A percentile compares a stretch with the other conserved stretches of the same genome.
Evolutionary conservation across 78 protist genomes (phyloP).

Genomic region (Dictyostelium brefeldianum): DNA sequence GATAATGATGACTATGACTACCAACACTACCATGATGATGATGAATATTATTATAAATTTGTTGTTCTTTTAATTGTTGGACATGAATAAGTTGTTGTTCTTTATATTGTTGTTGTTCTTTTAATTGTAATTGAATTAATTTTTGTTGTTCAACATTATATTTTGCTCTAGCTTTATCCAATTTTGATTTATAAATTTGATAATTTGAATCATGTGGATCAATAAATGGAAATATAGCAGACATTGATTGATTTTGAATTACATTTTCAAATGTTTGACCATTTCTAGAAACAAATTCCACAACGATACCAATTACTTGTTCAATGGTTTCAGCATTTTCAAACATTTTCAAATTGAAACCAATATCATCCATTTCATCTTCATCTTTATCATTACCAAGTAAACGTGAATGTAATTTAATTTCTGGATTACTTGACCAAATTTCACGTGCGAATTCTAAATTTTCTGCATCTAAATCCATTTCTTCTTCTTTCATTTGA

Average conservation of each 20-base stretch:
- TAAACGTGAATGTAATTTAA: constrained; percentile 44
- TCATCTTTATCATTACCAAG: background rate
- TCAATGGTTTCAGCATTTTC: constrained; percentile 44
- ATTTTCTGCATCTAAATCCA: constrained; percentile 72
- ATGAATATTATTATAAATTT: background rate
- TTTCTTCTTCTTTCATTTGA: constrained; percentile 20
- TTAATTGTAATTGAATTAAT: constrained; percentile 8
- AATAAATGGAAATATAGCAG: constrained; percentile 31
- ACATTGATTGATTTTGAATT: constrained; percentile 44
- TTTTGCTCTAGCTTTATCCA: constrained; percentile 19
- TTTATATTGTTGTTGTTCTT: constrained; percentile 22
- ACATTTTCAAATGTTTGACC: constrained; percentile 57
- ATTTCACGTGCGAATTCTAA: constrained; percentile 69
- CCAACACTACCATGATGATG: background rate
- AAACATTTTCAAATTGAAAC: constrained; percentile 30
- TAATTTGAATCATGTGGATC: constrained; percentile 12
- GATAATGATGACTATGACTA: background rate
- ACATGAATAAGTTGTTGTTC: constrained; percentile 24
- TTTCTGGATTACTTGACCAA: constrained; percentile 67
- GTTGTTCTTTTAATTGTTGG: constrained; percentile 15
- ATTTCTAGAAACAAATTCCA: constrained; percentile 73
- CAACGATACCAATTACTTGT: constrained; percentile 59
- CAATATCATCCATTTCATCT: constrained; percentile 20
- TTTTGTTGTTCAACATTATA: constrained; percentile 8
- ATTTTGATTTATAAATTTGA: constrained; percentile 31